Evolutionary conservation across 805 yeast species (phyloP).

Genomic region (Tetrapisispora fleetii): DNA sequence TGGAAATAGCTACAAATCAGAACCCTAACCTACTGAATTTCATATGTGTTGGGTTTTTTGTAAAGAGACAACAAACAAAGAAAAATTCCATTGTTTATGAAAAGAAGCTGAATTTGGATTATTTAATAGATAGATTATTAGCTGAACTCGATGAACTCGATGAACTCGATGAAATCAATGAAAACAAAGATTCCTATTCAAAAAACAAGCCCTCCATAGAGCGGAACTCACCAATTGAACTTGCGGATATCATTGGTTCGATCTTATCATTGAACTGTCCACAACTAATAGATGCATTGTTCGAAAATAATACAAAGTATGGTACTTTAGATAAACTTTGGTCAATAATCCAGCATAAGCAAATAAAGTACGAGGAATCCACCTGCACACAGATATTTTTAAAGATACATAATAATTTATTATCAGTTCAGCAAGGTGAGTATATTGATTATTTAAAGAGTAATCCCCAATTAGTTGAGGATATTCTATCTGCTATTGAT

Average conservation of each 20-base stretch:
- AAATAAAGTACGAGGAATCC: constrained; percentile 49
- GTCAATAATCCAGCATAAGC: constrained; percentile 54
- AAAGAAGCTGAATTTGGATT: constrained; percentile 18
- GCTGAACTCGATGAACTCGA: constrained; percentile 9
- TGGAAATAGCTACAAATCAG: not conserved
- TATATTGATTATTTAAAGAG: not conserved
- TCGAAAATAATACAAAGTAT: constrained; percentile 49
- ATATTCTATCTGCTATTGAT: constrained; percentile 63
- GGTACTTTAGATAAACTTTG: constrained; percentile 51
- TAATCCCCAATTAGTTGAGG: constrained; percentile 30
- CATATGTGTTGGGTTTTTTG: constrained; percentile 35
- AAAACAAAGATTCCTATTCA: constrained; percentile 4
- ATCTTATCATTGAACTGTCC: constrained; percentile 84
- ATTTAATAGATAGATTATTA: constrained; percentile 18
- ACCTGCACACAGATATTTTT: constrained; percentile 71
- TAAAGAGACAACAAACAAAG: constrained; percentile 5
- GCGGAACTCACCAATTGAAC: not conserved
- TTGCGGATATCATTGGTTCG: constrained; percentile 41
- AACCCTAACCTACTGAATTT: constrained; percentile 32
- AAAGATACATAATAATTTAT: constrained; percentile 74
- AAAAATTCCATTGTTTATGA: not conserved
- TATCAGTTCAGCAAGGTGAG: constrained; percentile 57
- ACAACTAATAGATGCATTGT: constrained; percentile 79
- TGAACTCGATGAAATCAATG: constrained; percentile 9
- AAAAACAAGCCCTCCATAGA: not conserved